Evolutionary conservation across 2,329 filamentous ascomycete genomes (phyloP).

Genomic region (Tolypocladium tundrense): DNA sequence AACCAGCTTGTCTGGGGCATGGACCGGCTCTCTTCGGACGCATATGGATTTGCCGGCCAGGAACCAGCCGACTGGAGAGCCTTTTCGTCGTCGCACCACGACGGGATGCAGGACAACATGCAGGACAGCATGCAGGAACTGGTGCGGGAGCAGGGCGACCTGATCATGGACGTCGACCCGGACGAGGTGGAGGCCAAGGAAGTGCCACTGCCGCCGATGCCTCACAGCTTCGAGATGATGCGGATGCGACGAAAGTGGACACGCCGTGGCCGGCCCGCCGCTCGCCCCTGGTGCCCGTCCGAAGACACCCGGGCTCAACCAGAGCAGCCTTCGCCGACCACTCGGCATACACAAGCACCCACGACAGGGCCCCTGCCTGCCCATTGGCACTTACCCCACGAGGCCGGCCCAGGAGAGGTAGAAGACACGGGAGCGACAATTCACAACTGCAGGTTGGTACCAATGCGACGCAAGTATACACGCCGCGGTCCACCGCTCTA

Average conservation of each 20-base stretch:
- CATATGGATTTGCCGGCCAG: background rate
- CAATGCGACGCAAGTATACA: background rate
- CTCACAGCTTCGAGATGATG: slow-evolving; percentile 1
- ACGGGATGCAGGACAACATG: background rate
- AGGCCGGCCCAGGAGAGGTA: background rate
- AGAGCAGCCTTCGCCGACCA: background rate
- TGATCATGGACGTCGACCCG: slow-evolving; percentile 1
- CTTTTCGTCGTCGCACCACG: background rate
- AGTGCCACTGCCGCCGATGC: background rate
- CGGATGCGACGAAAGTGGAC: background rate
- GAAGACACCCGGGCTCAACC: background rate
- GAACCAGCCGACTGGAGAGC: background rate
- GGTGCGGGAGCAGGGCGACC: background rate
- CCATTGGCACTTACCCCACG: background rate
- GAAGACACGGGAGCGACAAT: background rate
- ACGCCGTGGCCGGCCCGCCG: background rate
- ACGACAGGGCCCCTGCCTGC: background rate
- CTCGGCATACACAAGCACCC: too few relatives aligned
- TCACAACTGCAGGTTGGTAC: background rate
- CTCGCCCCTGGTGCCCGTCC: background rate
- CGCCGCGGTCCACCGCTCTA: background rate
- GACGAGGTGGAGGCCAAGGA: background rate
- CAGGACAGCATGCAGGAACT: background rate
- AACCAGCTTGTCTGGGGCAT: slow-evolving; percentile 1
- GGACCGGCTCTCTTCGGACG: slow-evolving; percentile 1